phyloP scores from a whole-genome alignment of 352 stramenopile species.

The Phytophthora vignae region DNA sequence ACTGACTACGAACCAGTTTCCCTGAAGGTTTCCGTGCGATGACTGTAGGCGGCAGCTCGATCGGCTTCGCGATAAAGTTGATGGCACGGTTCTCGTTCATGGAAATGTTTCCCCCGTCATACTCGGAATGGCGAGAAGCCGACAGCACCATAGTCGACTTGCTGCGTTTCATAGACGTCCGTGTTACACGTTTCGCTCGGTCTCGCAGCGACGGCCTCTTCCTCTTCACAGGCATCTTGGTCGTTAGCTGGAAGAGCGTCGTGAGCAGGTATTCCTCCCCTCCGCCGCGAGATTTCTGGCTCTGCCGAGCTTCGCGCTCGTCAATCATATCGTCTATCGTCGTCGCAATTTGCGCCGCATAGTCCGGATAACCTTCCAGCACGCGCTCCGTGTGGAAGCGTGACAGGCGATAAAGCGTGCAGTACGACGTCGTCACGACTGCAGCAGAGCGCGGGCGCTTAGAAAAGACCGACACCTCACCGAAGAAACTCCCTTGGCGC shows the following conservation, averaged over 20 bases:
- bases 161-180: constrained; percentile 28
- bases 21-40: not conserved
- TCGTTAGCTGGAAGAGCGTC: constrained; percentile 57
- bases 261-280: constrained; percentile 63
- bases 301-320: constrained; percentile 24
- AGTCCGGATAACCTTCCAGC: constrained; percentile 66
- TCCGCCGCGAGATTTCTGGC: not conserved
- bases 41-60: constrained; percentile 18
- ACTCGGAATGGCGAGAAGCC: constrained; percentile 27
- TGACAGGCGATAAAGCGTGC: constrained; percentile 70
- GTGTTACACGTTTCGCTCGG: constrained; percentile 3
- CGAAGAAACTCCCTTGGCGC: constrained; percentile 71
- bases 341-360: constrained; percentile 49
- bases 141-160: constrained; percentile 39
- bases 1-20: constrained; percentile 60
- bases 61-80: constrained; percentile 15
- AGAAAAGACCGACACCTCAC: constrained; percentile 76
- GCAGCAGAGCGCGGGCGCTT: constrained; percentile 63
- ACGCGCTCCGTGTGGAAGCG: constrained; percentile 71
- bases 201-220: constrained; percentile 27
- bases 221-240: constrained; percentile 11
- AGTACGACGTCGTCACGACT: constrained; percentile 67
- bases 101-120: constrained; percentile 33
- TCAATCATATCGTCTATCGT: constrained; percentile 61
- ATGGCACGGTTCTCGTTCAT: constrained; percentile 36